Conservation (phyloP, 164 flowering plant species). For the Sextonia rubra region DNA sequence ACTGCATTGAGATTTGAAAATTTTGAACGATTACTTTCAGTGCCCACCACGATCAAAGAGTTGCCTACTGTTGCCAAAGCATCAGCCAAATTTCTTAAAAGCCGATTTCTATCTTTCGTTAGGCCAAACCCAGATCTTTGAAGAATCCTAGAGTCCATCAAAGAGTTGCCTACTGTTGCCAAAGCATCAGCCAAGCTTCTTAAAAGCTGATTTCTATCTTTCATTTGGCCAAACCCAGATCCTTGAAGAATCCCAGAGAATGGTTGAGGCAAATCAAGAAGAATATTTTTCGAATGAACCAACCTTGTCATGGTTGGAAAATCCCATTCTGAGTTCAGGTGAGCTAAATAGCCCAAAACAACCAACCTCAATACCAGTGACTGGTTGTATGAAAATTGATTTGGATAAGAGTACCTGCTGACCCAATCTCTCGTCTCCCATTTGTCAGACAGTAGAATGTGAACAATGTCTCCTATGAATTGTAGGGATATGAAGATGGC, state of each 20-base stretch:
- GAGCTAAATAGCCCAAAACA: slow-evolving; percentile 30
- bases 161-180: slow-evolving; percentile 44
- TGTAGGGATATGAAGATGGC: not conserved
- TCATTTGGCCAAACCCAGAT: not conserved
- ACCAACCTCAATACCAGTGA: slow-evolving; percentile 43
- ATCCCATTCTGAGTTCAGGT: slow-evolving; percentile 29
- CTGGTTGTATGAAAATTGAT: slow-evolving; percentile 16
- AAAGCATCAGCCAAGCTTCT: slow-evolving; percentile 45
- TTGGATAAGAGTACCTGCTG: slow-evolving; percentile 9
- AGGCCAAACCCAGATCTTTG: not conserved
- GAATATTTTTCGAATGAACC: slow-evolving; percentile 19
- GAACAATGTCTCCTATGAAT: slow-evolving; percentile 14
- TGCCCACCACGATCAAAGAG: slow-evolving; percentile 50
- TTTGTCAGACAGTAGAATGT: slow-evolving; percentile 19
- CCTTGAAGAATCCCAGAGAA: slow-evolving; percentile 24
- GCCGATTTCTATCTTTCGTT: not conserved
- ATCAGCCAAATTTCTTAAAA: slow-evolving; percentile 28
- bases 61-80: slow-evolving; percentile 44
- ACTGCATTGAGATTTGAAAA: slow-evolving; percentile 22
- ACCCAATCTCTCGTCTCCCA: slow-evolving; percentile 39
- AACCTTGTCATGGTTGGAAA: slow-evolving; percentile 12
- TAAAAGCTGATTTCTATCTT: not conserved
- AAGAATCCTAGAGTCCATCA: slow-evolving; percentile 31
- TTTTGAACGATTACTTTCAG: slow-evolving; percentile 3
- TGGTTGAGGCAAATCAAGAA: slow-evolving; percentile 33